Percentiles rank a stretch among this genome's conserved stretches.
Evolutionary conservation across 2,329 filamentous ascomycete genomes (phyloP).

Genomic region (Fusarium albosuccineum): DNA sequence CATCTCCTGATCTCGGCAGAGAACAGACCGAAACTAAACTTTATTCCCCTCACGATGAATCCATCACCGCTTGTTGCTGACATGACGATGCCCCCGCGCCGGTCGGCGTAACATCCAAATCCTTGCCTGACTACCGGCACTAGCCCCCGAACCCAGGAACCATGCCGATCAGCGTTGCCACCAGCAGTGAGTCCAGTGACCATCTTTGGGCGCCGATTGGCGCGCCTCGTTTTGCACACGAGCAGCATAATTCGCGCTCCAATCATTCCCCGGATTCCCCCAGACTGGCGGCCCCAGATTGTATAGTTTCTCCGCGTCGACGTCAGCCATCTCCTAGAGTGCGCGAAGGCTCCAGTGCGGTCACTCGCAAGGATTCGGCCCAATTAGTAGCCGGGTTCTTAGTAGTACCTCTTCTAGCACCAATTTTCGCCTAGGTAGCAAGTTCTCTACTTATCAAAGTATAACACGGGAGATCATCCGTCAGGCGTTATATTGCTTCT

Average conservation of each 20-base stretch:
- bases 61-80: background rate
- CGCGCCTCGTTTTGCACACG: slow-evolving; percentile 20
- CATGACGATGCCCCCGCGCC: slow-evolving; percentile 20
- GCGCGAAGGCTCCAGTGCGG: too few relatives aligned
- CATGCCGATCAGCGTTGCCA: slow-evolving; percentile 4
- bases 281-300: slow-evolving; percentile 25
- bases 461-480: too few relatives aligned
- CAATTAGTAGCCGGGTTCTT: too few relatives aligned
- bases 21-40: slow-evolving; percentile 7
- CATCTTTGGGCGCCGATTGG: slow-evolving; percentile 23
- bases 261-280: slow-evolving; percentile 34
- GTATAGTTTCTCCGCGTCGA: slow-evolving; percentile 32
- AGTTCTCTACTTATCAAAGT: too few relatives aligned
- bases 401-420: too few relatives aligned
- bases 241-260: slow-evolving; percentile 23
- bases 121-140: slow-evolving; percentile 25
- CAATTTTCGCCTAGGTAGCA: too few relatives aligned
- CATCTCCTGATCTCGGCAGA: slow-evolving; percentile 31
- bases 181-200: slow-evolving; percentile 1
- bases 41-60: slow-evolving; percentile 27
- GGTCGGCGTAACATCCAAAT: slow-evolving; percentile 10
- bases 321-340: too few relatives aligned
- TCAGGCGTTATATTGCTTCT: too few relatives aligned
- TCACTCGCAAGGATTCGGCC: too few relatives aligned
- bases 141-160: slow-evolving; percentile 14